Evolutionary conservation across 208 protist genomes (phyloP), one percentile per base, ranked within the genome.

Genomic region (Sergeia podlipaevii): DNA sequence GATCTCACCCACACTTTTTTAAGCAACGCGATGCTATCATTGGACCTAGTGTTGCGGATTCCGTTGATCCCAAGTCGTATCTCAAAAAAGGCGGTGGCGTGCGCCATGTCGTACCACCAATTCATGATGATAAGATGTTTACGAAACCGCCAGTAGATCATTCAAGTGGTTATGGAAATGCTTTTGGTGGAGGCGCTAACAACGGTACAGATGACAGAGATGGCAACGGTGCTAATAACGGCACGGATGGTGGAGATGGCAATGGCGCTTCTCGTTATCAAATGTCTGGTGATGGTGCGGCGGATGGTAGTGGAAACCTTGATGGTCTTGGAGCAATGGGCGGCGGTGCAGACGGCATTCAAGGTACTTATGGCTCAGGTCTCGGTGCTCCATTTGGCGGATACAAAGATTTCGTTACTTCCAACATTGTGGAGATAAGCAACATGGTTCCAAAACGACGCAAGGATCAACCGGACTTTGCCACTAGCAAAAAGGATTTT

Each of bases 341-440:
- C 32, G 20, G 33, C 7, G 43, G 26, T 8, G 21, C 8, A 24
- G 55, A n/a, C 18, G 59, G 21, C n/a, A 4, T 10, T 30, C 13
- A 38, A 24, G 56, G 56, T 41, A 48, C 39, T 15, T 23, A 33
- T n/a, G 48, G 27, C 2, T 13, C 13, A 6, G 58, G 38, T 10
- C 7, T 17, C 4, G 42, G 7, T 11, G 41, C 3, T 10, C 4
- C 26, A n/a, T 18, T 27, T 20, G 13, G 33, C 33, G 43, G 20
- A 32, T 3, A 42, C 80, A 97, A 96, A 55, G 70, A 98, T 49
- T 98, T 96, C 75, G 77, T 97, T 23, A 79, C 71, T 1, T 91
- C 86, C 17, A 98, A 98, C 44, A 95, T 96, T 53, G 91, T 98
- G 23, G 89, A 96, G 27, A 70, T 86, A 13, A 95, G 87, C 61